These are phyloP conservation scores for Heterobasidion parviporum DNA, from an alignment of 1,284 basidiomycete genomes.

Conservation along the genomic window DNA sequence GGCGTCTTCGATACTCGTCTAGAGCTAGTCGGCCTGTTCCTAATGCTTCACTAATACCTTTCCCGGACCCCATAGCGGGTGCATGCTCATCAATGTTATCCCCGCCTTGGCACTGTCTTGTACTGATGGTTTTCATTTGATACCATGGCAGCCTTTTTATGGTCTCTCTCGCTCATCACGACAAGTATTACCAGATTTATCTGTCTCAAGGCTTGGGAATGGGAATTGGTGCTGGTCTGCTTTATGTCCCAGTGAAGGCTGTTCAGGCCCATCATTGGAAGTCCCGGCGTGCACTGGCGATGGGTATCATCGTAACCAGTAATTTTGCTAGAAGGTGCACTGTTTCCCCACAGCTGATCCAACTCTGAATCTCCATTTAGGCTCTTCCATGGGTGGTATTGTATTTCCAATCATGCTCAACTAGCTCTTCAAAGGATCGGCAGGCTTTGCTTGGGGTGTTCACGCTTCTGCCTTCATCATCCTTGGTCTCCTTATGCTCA, in stretches of 20 bases:
- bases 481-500: neutral
- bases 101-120: too few species aligned
- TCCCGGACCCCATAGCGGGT: too few species aligned
- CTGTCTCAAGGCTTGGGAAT: conserved; percentile 27
- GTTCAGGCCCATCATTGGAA: conserved; percentile 8
- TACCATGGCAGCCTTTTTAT: conserved; percentile 23
- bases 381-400: neutral
- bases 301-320: too few species aligned
- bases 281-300: conserved; percentile 3
- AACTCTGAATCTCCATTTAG: too few species aligned
- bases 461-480: neutral
- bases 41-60: too few species aligned
- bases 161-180: conserved; percentile 22
- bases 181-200: conserved; percentile 29
- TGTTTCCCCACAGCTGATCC: too few species aligned
- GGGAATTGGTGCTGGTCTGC: conserved; percentile 12
- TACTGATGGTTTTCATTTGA: neutral
- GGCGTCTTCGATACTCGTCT: too few species aligned
- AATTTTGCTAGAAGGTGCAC: too few species aligned
- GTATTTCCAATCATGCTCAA: conserved; percentile 4
- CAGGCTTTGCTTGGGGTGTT: neutral
- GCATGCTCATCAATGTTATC: too few species aligned
- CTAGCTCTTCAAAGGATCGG: neutral
- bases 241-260: conserved; percentile 9
- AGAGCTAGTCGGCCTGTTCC: too few species aligned